A percentile compares a stretch with the other conserved stretches of the same genome.
phyloP scores from a whole-genome alignment of 1,284 basidiomycete genomes.

The Hypsizygus ulmarius region DNA sequence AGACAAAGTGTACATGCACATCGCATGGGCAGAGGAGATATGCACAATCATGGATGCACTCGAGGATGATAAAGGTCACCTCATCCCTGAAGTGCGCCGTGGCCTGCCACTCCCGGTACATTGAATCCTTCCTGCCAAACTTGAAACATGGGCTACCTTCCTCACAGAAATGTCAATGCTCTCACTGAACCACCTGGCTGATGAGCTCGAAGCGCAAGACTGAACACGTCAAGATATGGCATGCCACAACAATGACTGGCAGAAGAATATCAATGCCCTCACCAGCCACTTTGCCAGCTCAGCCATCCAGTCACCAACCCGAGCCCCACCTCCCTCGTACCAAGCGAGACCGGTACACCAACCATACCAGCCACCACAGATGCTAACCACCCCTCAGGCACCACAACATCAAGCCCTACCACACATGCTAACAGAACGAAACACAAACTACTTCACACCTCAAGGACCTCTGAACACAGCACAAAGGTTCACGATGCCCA shows the following conservation, averaged over 20 bases:
- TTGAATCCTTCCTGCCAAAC: background rate
- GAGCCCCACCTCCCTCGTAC: too few relatives aligned
- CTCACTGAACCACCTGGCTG: too few relatives aligned
- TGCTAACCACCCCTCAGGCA: background rate
- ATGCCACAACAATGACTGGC: too few relatives aligned
- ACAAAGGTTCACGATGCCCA: too few relatives aligned
- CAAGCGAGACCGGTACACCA: too few relatives aligned
- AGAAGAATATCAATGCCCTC: background rate
- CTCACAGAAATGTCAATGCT: background rate
- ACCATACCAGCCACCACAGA: too few relatives aligned
- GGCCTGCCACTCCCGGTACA: conserved; percentile 1
- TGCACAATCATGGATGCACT: background rate
- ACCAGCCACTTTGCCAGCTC: background rate
- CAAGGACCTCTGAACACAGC: too few relatives aligned
- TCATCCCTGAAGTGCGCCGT: background rate
- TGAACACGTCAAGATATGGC: too few relatives aligned
- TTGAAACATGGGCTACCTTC: background rate
- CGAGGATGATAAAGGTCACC: conserved; percentile 1
- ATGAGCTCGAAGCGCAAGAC: too few relatives aligned
- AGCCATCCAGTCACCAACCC: too few relatives aligned
- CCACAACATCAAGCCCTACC: background rate
- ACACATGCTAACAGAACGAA: too few relatives aligned
- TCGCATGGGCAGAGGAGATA: conserved; percentile 3
- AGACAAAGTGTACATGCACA: conserved; percentile 4
- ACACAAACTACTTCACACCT: too few relatives aligned